Percentiles rank a stretch among this genome's conserved stretches.
phyloP scores from a whole-genome alignment of 139 green algal species.

The Micractinium conductrix region DNA sequence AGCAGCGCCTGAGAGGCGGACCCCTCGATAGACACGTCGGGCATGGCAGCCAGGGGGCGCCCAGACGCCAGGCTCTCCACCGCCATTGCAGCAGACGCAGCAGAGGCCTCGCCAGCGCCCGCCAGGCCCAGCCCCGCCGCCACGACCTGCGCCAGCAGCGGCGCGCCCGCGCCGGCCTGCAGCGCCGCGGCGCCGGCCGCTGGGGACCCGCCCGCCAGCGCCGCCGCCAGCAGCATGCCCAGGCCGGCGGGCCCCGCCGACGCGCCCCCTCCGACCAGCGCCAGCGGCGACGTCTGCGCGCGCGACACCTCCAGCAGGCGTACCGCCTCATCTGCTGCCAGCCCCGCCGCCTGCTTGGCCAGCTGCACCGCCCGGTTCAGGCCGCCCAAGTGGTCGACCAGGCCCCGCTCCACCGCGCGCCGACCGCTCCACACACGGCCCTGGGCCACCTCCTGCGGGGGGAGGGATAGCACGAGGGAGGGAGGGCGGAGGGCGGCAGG shows the following conservation, averaged over 20 bases:
- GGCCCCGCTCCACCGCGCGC: constrained; percentile 63
- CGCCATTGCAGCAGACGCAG: constrained; percentile 9
- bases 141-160: constrained; percentile 20
- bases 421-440: constrained; percentile 91
- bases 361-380: constrained; percentile 76
- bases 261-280: constrained; percentile 11
- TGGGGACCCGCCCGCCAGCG: not conserved
- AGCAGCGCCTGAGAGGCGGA: constrained; percentile 18
- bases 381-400: constrained; percentile 91
- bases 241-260: not conserved
- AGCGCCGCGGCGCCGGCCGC: not conserved
- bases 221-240: constrained; percentile 18
- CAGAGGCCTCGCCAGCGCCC: not conserved
- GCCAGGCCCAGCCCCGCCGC: not conserved
- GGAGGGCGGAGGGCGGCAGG: not conserved
- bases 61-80: not conserved
- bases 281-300: constrained; percentile 29
- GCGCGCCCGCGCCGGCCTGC: not conserved
- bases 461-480: not conserved
- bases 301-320: constrained; percentile 65
- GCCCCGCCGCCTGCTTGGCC: constrained; percentile 78
- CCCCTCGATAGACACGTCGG: constrained; percentile 27
- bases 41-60: constrained; percentile 24
- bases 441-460: constrained; percentile 64
- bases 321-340: constrained; percentile 56